Percentiles rank a stretch among this genome's conserved stretches.
Evolutionary conservation across 176 grass and related monocot species (phyloP).

Genomic region (Oryza nivara): DNA sequence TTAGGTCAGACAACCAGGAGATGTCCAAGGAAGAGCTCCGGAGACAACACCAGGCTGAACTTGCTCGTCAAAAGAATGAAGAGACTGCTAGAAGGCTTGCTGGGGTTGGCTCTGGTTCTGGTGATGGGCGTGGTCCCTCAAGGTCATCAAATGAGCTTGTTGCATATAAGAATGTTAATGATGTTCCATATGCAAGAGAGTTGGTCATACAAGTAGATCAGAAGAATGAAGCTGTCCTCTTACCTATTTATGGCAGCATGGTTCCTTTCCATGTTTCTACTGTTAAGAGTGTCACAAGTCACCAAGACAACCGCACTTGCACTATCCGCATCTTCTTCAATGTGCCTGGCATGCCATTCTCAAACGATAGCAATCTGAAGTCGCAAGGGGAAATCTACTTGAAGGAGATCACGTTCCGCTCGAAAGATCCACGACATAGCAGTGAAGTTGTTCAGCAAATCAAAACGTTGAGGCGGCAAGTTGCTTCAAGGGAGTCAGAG

Average conservation of each 20-base stretch:
- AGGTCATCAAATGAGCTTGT: conserved; percentile 72
- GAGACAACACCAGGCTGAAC: conserved; percentile 84
- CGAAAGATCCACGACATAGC: conserved; percentile 77
- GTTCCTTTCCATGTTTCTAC: conserved; percentile 94
- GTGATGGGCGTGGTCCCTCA: conserved; percentile 48
- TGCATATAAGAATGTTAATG: conserved; percentile 82
- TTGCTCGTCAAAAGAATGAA: conserved; percentile 88
- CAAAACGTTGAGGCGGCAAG: conserved; percentile 84
- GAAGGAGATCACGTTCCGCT: conserved; percentile 87
- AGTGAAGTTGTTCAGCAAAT: conserved; percentile 90
- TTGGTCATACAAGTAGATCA: conserved; percentile 83
- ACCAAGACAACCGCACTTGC: conserved; percentile 75
- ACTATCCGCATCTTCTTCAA: conserved; percentile 83
- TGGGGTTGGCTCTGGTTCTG: conserved; percentile 61
- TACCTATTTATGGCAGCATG: conserved; percentile 86
- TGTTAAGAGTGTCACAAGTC: conserved; percentile 76
- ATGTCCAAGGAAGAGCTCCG: conserved; percentile 91
- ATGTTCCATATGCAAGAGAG: conserved; percentile 66
- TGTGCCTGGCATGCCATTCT: conserved; percentile 84
- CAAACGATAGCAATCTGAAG: conserved; percentile 68
- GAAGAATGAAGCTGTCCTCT: conserved; percentile 85
- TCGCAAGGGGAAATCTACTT: conserved; percentile 71
- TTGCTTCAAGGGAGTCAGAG: conserved; percentile 82
- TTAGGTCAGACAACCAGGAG: conserved; percentile 76
- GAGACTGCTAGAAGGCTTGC: conserved; percentile 74